Evolutionary conservation across 306 rosid genomes (phyloP).

Genomic region (Hippophae rhamnoides): DNA sequence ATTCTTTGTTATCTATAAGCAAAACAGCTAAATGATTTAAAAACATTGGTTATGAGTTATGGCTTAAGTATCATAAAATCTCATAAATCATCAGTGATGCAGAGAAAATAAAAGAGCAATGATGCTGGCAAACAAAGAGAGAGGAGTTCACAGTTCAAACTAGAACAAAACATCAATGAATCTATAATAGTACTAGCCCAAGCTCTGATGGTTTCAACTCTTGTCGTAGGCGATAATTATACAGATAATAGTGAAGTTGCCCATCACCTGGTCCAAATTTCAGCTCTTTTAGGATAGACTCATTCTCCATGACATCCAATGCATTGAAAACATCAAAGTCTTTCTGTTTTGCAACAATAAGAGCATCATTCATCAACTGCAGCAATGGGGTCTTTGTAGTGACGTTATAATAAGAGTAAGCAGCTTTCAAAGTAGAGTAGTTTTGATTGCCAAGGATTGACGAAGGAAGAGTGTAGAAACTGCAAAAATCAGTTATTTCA

Average conservation of each 20-base stretch:
- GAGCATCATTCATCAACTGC: slow-evolving; percentile 76
- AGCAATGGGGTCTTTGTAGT: slow-evolving; percentile 58
- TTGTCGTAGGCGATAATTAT: slow-evolving; percentile 38
- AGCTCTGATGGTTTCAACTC: slow-evolving; percentile 57
- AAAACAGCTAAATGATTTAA: no score
- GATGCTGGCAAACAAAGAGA: slow-evolving; percentile 17
- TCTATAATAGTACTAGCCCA: slow-evolving; percentile 59
- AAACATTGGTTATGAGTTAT: no score
- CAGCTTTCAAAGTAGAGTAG: slow-evolving; percentile 68
- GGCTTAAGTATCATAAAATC: no score
- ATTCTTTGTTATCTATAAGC: no score
- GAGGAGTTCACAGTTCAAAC: slow-evolving; percentile 7
- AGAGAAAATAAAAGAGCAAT: slow-evolving; percentile 16
- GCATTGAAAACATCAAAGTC: slow-evolving; percentile 80
- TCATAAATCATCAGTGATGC: neutral
- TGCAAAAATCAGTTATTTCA: slow-evolving; percentile 87
- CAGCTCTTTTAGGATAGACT: slow-evolving; percentile 44
- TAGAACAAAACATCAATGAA: neutral
- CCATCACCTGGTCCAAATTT: slow-evolving; percentile 65
- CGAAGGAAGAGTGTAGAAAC: slow-evolving; percentile 93
- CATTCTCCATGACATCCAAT: slow-evolving; percentile 76
- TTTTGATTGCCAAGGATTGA: slow-evolving; percentile 69
- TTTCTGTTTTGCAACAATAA: slow-evolving; percentile 59
- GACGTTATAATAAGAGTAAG: slow-evolving; percentile 73
- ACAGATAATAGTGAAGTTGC: slow-evolving; percentile 57